phyloP scores from a whole-genome alignment of 176 grass and related monocot species.

The Lolium rigidum region DNA sequence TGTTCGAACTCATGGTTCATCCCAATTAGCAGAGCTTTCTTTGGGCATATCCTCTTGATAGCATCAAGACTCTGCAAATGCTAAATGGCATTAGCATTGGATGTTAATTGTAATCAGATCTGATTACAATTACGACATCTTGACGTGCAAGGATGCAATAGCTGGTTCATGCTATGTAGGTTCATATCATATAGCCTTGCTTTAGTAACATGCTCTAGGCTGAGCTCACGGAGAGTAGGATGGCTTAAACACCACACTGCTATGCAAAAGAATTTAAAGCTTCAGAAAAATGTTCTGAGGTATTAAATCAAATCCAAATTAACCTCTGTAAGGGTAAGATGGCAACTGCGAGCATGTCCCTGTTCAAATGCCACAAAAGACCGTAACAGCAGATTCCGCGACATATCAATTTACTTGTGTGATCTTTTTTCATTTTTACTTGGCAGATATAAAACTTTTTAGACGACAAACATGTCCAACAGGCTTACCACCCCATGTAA shows the following conservation, averaged over 20 bases:
- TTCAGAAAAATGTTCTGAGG: not conserved
- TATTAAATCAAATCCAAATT: not conserved
- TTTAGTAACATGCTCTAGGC: not conserved
- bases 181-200: not conserved
- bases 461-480: no score
- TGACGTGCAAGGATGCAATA: not conserved
- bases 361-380: conserved; percentile 29
- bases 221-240: not conserved
- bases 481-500: conserved; percentile 35
- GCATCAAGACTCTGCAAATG: conserved; percentile 62
- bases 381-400: not conserved
- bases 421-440: no score
- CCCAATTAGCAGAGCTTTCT: conserved; percentile 75
- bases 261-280: not conserved
- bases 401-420: not conserved
- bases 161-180: not conserved
- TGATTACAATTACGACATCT: not conserved
- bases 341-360: conserved; percentile 44
- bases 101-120: not conserved
- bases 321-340: conserved; percentile 46
- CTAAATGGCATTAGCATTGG: not conserved
- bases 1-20: conserved; percentile 93
- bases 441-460: no score
- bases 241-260: not conserved
- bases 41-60: conserved; percentile 85